Conservation (phyloP, 495 filamentous ascomycete genomes). For the Xylaria sp. region DNA sequence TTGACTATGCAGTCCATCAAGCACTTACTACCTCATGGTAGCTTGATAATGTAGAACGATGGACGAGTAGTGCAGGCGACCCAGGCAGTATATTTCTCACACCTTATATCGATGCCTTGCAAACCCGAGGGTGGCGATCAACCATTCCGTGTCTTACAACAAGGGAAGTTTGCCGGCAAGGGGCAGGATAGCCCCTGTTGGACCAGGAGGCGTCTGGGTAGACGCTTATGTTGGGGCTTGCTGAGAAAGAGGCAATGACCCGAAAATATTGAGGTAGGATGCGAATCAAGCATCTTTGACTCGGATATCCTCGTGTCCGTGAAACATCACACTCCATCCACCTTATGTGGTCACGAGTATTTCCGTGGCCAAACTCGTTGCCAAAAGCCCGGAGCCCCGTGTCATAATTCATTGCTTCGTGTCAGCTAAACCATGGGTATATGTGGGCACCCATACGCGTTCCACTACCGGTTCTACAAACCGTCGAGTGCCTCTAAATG, state of each 20-base stretch:
- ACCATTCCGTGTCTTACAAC: background rate
- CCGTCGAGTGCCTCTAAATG: background rate
- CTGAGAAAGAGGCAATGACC: background rate
- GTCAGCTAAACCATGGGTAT: constrained; percentile 2
- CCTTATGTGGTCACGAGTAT: background rate
- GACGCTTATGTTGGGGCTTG: background rate
- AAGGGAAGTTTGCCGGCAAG: background rate
- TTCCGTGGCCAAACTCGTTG: background rate
- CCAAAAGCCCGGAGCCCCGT: background rate
- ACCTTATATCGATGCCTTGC: background rate
- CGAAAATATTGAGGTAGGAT: background rate
- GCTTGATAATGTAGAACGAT: background rate
- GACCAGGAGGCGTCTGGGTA: background rate
- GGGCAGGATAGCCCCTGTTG: background rate
- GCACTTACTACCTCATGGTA: background rate
- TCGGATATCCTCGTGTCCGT: background rate
- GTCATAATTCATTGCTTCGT: constrained; percentile 18
- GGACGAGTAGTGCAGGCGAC: background rate
- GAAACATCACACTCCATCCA: background rate
- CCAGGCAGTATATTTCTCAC: background rate
- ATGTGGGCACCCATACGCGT: background rate
- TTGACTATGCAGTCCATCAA: background rate
- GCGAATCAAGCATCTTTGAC: background rate
- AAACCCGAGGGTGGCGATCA: background rate
- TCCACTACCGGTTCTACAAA: background rate